Base-by-base conservation (phyloP, 2,329 filamentous ascomycete species). In the Dactylonectria macrodidyma region DNA sequence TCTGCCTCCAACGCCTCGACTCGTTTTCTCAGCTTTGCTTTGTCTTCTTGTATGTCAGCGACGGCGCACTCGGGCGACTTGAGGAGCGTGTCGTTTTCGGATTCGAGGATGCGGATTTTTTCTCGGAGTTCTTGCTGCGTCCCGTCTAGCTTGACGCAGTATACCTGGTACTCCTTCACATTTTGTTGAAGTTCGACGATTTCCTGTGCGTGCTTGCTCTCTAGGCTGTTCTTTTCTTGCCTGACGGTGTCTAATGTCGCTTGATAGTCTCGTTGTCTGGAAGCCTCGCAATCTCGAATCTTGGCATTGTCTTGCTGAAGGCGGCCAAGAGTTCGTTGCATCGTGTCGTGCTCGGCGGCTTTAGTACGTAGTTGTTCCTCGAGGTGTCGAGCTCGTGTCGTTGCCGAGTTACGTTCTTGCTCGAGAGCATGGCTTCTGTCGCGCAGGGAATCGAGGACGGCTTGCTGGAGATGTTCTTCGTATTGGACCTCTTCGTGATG, bases 101-200 rank as follows among this genome's bases (percentile, higher is more conserved):
- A 26, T 14, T 48, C 46, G 1, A 48, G 46, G 3, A 12, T 4
- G 12, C 24, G 10, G 19, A 24, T 30, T 12, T 58, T 47, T n/a
- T 58, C 44, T 34, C 57, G 51, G 1, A 62, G 60, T 14, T 50
- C 19, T 12, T 22, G 44, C 2, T 62, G 60, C 1, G 60, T 19
- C n/a, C 46, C 41, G 7, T 54, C 44, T 19, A 41, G 34, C 14
- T 52, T 50, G 14, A 58, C 52, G 3, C 12, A 63, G 3, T 36
- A 50, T 2, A 57, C 51, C 11, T 58, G 60, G 12, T 63, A 63
- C 6, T 63, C 60, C 26, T 58, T 58, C 7, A 58, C 16, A 9
- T 41, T 36, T 55, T 48, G 26, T 16, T 58, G 14, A 5, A 58
- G 55, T 8, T 47, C 55, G 5, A 16, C 11, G 12, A 58, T 46